Percentiles rank a stretch among this genome's conserved stretches.
These are phyloP conservation scores for Candida nitratophila DNA, from an alignment of 805 yeast species.

Conservation along the genomic window DNA sequence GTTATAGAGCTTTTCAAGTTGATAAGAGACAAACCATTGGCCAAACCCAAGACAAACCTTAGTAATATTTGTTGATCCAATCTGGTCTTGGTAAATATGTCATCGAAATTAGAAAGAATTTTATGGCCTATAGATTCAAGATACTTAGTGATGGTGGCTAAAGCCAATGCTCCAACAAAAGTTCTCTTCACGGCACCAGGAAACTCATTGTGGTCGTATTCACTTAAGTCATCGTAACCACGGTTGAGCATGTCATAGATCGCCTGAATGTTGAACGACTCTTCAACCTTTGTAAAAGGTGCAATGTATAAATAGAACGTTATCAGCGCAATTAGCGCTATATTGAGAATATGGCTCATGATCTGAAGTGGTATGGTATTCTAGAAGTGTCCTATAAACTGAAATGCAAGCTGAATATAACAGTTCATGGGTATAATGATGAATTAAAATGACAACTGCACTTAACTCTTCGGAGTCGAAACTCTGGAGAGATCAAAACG, in stretches of 20 bases:
- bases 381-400: too few relatives aligned
- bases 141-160: conserved; percentile 42
- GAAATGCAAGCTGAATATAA: too few relatives aligned
- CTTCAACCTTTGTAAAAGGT: conserved; percentile 91
- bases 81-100: conserved; percentile 27
- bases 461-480: too few relatives aligned
- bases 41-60: conserved; percentile 55
- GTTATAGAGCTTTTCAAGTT: conserved; percentile 37
- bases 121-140: conserved; percentile 6
- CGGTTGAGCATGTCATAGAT: conserved; percentile 68
- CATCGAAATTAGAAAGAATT: background rate
- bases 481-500: too few relatives aligned
- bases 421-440: too few relatives aligned
- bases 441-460: too few relatives aligned
- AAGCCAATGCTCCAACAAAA: conserved; percentile 60
- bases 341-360: conserved; percentile 9
- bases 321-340: conserved; percentile 37
- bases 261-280: conserved; percentile 87
- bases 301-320: conserved; percentile 46
- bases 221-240: conserved; percentile 40
- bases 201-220: conserved; percentile 69
- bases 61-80: conserved; percentile 45
- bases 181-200: conserved; percentile 91
- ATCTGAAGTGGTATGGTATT: background rate
- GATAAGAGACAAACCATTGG: conserved; percentile 49